Conservation (phyloP, 2,329 filamentous ascomycete genomes). For the Aspergillus novoparasiticus region DNA sequence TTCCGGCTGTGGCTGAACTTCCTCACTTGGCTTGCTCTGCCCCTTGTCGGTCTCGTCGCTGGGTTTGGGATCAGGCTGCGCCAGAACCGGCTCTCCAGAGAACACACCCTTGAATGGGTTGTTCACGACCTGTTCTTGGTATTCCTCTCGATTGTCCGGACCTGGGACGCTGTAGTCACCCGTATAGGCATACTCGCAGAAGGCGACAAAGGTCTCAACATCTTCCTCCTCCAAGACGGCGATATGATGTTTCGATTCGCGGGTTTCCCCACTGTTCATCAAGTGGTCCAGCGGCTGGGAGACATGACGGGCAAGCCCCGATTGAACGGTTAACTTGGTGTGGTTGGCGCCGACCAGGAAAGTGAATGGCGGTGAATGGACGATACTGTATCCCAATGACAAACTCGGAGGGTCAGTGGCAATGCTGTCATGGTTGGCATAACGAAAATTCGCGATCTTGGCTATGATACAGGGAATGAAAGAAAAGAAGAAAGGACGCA, state of each 20-base stretch:
- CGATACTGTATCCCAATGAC: slow-evolving; percentile 37
- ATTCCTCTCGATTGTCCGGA: slow-evolving; percentile 26
- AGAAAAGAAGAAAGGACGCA: background rate
- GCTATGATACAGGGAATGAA: background rate
- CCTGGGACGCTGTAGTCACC: slow-evolving; percentile 48
- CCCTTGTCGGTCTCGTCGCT: background rate
- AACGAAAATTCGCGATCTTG: background rate
- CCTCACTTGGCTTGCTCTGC: background rate
- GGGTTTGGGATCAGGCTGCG: background rate
- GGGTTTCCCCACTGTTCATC: slow-evolving; percentile 50
- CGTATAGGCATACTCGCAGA: slow-evolving; percentile 54
- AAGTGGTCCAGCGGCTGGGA: slow-evolving; percentile 48
- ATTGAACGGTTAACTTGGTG: slow-evolving; percentile 51
- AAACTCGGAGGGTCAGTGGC: slow-evolving; percentile 24
- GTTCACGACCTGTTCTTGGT: slow-evolving; percentile 18
- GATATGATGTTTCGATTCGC: slow-evolving; percentile 47
- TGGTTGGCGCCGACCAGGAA: slow-evolving; percentile 51
- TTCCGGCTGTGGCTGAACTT: slow-evolving; percentile 13
- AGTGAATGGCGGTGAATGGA: slow-evolving; percentile 48
- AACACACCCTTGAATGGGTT: slow-evolving; percentile 19
- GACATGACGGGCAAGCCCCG: slow-evolving; percentile 47
- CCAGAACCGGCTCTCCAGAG: slow-evolving; percentile 14
- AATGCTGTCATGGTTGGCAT: slow-evolving; percentile 18
- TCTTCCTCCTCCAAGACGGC: slow-evolving; percentile 51
- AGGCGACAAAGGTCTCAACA: slow-evolving; percentile 52